Evolutionary conservation across 306 rosid species (phyloP), one percentile per base, ranked within the genome.

Genomic region (Acacia melanoxylon): DNA sequence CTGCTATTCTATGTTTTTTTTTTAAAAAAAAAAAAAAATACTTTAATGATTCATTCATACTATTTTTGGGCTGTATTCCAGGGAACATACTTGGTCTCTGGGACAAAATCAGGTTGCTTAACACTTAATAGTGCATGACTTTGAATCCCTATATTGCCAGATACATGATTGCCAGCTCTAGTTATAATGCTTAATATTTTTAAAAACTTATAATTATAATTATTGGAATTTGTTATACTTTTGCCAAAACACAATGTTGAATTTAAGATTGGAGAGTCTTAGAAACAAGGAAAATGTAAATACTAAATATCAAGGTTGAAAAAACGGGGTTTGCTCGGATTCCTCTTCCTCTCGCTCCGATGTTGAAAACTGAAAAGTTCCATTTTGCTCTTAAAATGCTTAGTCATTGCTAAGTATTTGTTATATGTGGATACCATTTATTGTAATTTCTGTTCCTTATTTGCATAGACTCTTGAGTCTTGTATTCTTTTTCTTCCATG

Each of bases 41-140:
- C 37, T 56, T 77, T 24, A 19, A 22, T 72, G 40, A 80, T 81
- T 56, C 22, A 59, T 72, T 65, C n/a, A 58, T 33, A 37, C 45
- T 54, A 75, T 59, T 46, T 78, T 77, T 58, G 63, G 76, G 54
- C 41, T 81, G 51, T 19, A 25, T 73, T 41, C 25, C 37, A 93
- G 98, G 97, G 98, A 74, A 91, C 91, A 88, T 93, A 91, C 86
- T 78, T 91, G 89, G 98, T 78, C 10, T 95, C 98, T 80, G 97
- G 83, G 48, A 93, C 98, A 40, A 95, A 86, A 88, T 70, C 89
- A 0, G 98, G 95, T 75, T 95, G 98, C 82, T 80, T 95, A 90
- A 86, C 90, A n/a, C n/a, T n/a, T n/a, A n/a, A n/a, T n/a, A 4
- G 94, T 93, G 78, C 98, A 91, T 74, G 98, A 95, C 79, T 93